These are phyloP conservation scores for Oxyria digyna DNA, from an alignment of 148 eudicot genomes.

Conservation along the genomic window DNA sequence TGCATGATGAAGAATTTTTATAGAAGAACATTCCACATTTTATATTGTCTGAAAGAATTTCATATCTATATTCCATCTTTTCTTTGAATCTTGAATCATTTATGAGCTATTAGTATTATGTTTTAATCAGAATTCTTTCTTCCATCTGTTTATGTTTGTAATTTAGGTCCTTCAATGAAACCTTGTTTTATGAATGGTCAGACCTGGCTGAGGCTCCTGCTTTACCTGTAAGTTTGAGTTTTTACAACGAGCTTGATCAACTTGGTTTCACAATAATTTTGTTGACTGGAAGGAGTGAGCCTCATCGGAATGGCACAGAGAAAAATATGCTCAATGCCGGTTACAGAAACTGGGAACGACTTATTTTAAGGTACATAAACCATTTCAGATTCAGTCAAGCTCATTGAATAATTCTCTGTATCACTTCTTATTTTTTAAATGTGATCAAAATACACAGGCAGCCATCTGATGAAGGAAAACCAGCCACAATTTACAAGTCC, in stretches of 20 bases:
- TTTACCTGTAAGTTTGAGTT: constrained; percentile 52
- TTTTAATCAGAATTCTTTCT: neutral
- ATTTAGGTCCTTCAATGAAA: constrained; percentile 42
- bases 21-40: neutral
- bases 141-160: neutral
- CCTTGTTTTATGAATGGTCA: constrained; percentile 42
- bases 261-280: constrained; percentile 61
- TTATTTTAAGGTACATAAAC: constrained; percentile 48
- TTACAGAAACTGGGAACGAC: constrained; percentile 55
- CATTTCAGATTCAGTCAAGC: neutral
- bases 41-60: neutral
- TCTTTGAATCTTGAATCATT: neutral
- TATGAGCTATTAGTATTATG: neutral
- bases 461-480: constrained; percentile 36
- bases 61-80: neutral
- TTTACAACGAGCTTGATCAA: constrained; percentile 56
- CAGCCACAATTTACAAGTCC: constrained; percentile 53
- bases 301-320: constrained; percentile 41
- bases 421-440: neutral
- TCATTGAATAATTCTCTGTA: neutral
- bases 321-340: constrained; percentile 45
- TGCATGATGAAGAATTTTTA: neutral
- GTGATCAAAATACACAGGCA: constrained; percentile 21
- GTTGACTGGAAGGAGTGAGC: constrained; percentile 69
- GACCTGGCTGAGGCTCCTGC: constrained; percentile 53